Conservation (phyloP, 305 asterid species). For the Solanum aculeatissimum region DNA sequence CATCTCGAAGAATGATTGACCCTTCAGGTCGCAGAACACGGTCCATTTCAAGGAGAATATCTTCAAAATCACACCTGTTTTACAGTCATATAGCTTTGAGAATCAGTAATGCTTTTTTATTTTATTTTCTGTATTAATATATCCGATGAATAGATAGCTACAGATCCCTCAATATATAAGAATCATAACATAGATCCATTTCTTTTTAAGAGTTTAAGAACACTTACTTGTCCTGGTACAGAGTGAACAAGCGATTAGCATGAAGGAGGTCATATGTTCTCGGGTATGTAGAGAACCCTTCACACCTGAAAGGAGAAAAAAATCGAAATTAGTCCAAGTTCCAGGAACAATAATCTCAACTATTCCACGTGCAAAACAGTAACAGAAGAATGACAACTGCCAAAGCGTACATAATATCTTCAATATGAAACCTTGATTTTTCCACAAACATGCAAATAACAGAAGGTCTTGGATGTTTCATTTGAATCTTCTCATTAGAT, state of each 20-base stretch:
- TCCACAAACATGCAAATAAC: neutral
- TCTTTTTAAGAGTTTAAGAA: neutral
- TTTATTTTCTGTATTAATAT: neutral
- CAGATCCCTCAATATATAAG: neutral
- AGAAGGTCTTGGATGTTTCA: neutral
- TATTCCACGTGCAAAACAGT: neutral
- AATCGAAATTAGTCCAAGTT: neutral
- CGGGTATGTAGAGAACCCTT: slow-evolving; percentile 92
- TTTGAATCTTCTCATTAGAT: neutral
- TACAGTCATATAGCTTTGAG: neutral
- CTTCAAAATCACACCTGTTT: slow-evolving; percentile 71
- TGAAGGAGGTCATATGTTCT: slow-evolving; percentile 88
- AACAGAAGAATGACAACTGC: neutral
- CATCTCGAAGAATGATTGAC: slow-evolving; percentile 55
- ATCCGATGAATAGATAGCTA: neutral
- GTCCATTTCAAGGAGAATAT: slow-evolving; percentile 84
- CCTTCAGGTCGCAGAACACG: slow-evolving; percentile 86
- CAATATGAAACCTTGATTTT: neutral
- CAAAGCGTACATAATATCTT: neutral
- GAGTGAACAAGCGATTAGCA: slow-evolving; percentile 57
- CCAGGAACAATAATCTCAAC: neutral
- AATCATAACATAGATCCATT: neutral
- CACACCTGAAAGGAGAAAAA: slow-evolving; percentile 49
- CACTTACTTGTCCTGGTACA: slow-evolving; percentile 73
- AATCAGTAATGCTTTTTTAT: neutral